Percentiles rank a stretch among this genome's conserved stretches.
Conservation (phyloP, 2,329 filamentous ascomycete genomes). For the Cordyceps javanica region DNA sequence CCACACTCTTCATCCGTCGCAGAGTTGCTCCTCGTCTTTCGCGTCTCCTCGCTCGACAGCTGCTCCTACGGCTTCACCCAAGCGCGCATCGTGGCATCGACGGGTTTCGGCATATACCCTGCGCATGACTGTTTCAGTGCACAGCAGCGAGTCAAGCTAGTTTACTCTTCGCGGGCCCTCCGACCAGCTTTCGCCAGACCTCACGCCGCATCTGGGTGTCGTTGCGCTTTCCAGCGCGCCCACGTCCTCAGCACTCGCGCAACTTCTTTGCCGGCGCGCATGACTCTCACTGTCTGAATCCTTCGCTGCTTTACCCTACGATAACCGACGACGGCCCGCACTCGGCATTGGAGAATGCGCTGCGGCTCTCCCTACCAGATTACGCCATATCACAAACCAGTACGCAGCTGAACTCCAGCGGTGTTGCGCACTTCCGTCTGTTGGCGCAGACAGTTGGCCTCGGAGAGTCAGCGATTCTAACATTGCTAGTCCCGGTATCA, state of each 20-base stretch:
- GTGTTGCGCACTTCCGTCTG: constrained; percentile 10
- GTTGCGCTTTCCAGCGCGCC: background rate
- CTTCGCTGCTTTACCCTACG: background rate
- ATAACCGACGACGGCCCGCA: background rate
- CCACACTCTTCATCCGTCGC: constrained; percentile 8
- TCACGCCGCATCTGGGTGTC: background rate
- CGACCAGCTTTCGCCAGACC: background rate
- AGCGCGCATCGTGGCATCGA: background rate
- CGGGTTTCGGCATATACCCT: background rate
- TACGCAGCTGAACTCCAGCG: background rate
- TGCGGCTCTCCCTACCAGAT: background rate
- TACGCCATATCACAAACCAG: background rate
- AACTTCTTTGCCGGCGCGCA: background rate
- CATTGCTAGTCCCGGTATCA: constrained; percentile 10
- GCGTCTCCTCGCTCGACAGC: background rate
- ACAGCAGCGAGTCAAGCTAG: background rate
- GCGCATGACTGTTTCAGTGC: background rate
- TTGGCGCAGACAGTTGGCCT: background rate
- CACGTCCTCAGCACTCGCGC: background rate
- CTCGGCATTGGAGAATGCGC: constrained; percentile 8
- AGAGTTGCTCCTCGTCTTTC: background rate
- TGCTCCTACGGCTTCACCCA: background rate
- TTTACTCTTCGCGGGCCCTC: background rate
- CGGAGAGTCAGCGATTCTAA: background rate
- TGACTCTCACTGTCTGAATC: background rate